These are phyloP conservation scores for Pyrus pyrifolia DNA, from an alignment of 306 rosid species.

Conservation along the genomic window DNA sequence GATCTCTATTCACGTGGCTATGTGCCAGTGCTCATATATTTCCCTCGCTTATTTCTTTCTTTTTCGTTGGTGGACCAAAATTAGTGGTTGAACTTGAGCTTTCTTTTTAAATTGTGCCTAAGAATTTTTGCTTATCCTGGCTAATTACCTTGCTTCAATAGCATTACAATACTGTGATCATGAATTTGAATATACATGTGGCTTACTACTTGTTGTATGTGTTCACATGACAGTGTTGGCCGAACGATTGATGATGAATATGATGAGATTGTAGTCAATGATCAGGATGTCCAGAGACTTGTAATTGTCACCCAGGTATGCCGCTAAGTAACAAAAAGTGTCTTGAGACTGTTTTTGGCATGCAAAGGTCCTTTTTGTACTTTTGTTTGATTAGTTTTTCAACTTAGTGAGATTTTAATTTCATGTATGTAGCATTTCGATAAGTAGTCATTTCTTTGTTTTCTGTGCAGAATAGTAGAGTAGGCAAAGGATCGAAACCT, in stretches of 20 bases:
- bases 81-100: neutral
- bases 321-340: neutral
- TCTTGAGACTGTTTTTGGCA: neutral
- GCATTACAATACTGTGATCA: neutral
- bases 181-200: neutral
- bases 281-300: conserved; percentile 84
- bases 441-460: conserved; percentile 5
- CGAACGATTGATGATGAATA: conserved; percentile 76
- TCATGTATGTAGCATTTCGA: neutral
- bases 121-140: neutral
- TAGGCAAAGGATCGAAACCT: conserved; percentile 31
- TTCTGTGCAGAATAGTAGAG: conserved; percentile 53
- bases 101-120: neutral
- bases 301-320: conserved; percentile 93
- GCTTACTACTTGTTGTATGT: neutral
- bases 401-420: neutral
- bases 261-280: conserved; percentile 66
- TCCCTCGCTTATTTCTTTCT: neutral
- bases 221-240: conserved; percentile 21
- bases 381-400: neutral
- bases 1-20: neutral
- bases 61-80: neutral
- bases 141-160: neutral
- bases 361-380: neutral
- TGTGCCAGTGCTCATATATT: neutral